Evolutionary conservation across 2,329 filamentous ascomycete genomes (phyloP), one percentile per base, ranked within the genome.

Genomic region (Curvularia lunata): DNA sequence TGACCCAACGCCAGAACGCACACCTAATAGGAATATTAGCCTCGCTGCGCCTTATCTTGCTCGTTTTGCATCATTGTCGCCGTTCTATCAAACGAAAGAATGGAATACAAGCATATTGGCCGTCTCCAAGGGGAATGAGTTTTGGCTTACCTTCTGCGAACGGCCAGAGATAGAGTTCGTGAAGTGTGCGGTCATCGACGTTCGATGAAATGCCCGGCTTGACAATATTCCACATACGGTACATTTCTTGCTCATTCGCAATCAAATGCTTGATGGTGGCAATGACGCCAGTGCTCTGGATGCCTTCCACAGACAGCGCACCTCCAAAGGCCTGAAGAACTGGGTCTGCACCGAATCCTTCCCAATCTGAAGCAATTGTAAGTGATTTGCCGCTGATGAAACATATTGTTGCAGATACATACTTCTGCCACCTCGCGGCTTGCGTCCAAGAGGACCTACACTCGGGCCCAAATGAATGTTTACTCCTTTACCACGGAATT

Each of bases 151-250:
- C 88, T 67, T 96, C 89, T 3, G 87, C 89, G 72, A 96, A 96
- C 0, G 92, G 92, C 91, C 91, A 96, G 0, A 89, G 83, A 67
- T 96, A 96, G 1, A 96, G 78, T 76, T 92, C 90, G 70, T 92
- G 90, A 63, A 91, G 75, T 0, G 89, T 88, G 32, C 89, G 82
- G 69, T 92, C 90, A 61, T 91, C 90, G 25, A 96, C 85, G 67
- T 96, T 95, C 46, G 75, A 76, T 5, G 74, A 76, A 32, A 75
- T 73, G 1, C 73, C 75, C 1, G 72, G 68, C 47, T 77, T 73
- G 30, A 73, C 63, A 3, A 70, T 60, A 54, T 59, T 78, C 68
- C 69, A 84, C 84, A 76, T 76, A 25, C 75, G 62, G 69, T 85
- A 81, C 62, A 76, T 68, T 60, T 82, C 80, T 73, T 96, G 92